These are phyloP conservation scores for Umbelopsis isabellina DNA, from an alignment of 192 early-diverging fungal genomes.

Conservation along the genomic window DNA sequence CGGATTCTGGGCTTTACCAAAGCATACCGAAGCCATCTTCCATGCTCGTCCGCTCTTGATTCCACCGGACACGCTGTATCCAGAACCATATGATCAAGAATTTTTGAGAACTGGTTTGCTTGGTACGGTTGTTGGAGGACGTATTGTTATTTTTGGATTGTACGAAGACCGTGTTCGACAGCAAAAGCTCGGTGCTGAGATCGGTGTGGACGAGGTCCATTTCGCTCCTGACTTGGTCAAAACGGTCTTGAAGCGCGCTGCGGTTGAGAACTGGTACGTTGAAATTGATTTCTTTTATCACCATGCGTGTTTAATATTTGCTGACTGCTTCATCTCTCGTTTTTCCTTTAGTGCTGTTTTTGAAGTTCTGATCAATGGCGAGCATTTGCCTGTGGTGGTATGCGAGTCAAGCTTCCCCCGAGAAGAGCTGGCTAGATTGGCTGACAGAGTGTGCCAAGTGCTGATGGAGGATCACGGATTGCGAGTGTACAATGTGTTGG, in stretches of 20 bases:
- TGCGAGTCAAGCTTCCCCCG: constrained; percentile 62
- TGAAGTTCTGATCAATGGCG: constrained; percentile 67
- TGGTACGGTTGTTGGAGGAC: constrained; percentile 70
- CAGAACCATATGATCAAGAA: constrained; percentile 61
- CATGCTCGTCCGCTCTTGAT: constrained; percentile 64
- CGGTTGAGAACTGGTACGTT: constrained; percentile 51
- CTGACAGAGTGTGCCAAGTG: constrained; percentile 57
- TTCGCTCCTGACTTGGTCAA: constrained; percentile 43
- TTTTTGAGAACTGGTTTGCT: constrained; percentile 80
- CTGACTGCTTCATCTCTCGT: constrained; percentile 1
- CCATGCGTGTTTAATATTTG: background rate
- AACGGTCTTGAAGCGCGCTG: constrained; percentile 28
- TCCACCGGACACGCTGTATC: constrained; percentile 47
- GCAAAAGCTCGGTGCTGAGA: constrained; percentile 33
- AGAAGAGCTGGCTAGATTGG: constrained; percentile 54
- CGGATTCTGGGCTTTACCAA: constrained; percentile 80
- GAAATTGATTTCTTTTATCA: constrained; percentile 22
- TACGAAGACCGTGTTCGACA: constrained; percentile 78
- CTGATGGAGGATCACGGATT: constrained; percentile 66
- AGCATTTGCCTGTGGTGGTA: constrained; percentile 74
- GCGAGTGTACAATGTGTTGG: constrained; percentile 60
- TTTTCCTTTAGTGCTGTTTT: constrained; percentile 55
- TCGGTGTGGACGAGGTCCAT: constrained; percentile 39
- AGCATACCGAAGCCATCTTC: constrained; percentile 76
- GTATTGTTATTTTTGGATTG: constrained; percentile 75